Conservation (phyloP, 2,329 filamentous ascomycete species). For the Xylariaceae sp. region DNA sequence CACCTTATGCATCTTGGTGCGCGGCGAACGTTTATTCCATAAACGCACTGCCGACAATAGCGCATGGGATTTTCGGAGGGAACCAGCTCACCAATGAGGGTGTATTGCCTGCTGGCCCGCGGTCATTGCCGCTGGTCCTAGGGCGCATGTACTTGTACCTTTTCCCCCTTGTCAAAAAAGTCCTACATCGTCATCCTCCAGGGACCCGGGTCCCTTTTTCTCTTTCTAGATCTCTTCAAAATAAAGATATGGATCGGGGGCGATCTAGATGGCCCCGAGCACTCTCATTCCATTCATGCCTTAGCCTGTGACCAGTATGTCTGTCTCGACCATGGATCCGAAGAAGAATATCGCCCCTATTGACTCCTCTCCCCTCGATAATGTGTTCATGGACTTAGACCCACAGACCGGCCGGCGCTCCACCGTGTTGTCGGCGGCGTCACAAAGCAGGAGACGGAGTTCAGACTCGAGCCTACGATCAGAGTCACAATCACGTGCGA, state of each 20-base stretch:
- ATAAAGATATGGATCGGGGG: slow-evolving; percentile 28
- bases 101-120: slow-evolving; percentile 18
- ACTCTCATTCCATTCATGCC: slow-evolving; percentile 19
- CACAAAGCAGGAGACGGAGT: slow-evolving; percentile 16
- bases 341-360: slow-evolving; percentile 21
- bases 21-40: slow-evolving; percentile 22
- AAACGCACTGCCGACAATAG: slow-evolving; percentile 27
- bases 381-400: slow-evolving; percentile 18
- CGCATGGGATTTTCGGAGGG: slow-evolving; percentile 21
- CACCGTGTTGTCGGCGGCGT: slow-evolving; percentile 9
- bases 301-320: slow-evolving; percentile 15
- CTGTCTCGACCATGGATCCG: slow-evolving; percentile 18
- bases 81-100: slow-evolving; percentile 25
- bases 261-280: slow-evolving; percentile 23
- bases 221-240: slow-evolving; percentile 19
- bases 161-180: slow-evolving; percentile 22
- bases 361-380: slow-evolving; percentile 18
- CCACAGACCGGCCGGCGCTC: slow-evolving; percentile 19
- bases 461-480: slow-evolving; percentile 23
- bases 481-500: slow-evolving; percentile 16
- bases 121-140: slow-evolving; percentile 28
- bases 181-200: slow-evolving; percentile 29
- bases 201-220: slow-evolving; percentile 15
- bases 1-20: slow-evolving; percentile 25
- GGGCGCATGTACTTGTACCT: slow-evolving; percentile 24